Evolutionary conservation across 2,329 filamentous ascomycete genomes (phyloP).

Genomic region (Bipolaris bicolor): DNA sequence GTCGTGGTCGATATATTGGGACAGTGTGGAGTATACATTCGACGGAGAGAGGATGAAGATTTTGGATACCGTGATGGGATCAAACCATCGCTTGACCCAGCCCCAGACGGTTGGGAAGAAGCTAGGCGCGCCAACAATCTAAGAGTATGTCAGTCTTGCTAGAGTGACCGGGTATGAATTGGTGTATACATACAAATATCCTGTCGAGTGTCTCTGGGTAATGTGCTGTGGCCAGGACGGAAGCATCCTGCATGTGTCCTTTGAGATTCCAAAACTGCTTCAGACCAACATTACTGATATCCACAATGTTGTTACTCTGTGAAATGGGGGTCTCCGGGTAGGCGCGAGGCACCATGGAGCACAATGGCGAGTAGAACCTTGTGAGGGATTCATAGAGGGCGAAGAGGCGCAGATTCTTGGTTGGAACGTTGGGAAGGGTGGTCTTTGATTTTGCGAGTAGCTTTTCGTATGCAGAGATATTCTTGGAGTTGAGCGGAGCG

Average conservation of each 20-base stretch:
- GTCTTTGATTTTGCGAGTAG: slow-evolving; percentile 61
- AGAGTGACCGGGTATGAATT: neutral
- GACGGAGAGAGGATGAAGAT: slow-evolving; percentile 83
- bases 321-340: slow-evolving; percentile 84
- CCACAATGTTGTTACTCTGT: slow-evolving; percentile 92
- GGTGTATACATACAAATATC: slow-evolving; percentile 64
- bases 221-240: slow-evolving; percentile 85
- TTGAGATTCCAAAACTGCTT: slow-evolving; percentile 97
- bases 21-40: slow-evolving; percentile 78
- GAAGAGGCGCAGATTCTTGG: slow-evolving; percentile 83
- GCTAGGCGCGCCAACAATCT: slow-evolving; percentile 84
- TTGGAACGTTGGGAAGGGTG: slow-evolving; percentile 68
- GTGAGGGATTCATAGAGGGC: slow-evolving; percentile 93
- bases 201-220: slow-evolving; percentile 93
- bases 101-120: slow-evolving; percentile 95
- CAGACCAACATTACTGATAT: slow-evolving; percentile 84
- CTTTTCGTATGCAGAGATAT: slow-evolving; percentile 79
- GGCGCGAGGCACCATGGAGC: slow-evolving; percentile 76
- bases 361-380: slow-evolving; percentile 83
- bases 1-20: slow-evolving; percentile 77
- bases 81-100: slow-evolving; percentile 94
- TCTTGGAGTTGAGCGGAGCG: slow-evolving; percentile 79
- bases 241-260: slow-evolving; percentile 90
- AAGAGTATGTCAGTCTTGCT: slow-evolving; percentile 9
- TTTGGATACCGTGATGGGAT: slow-evolving; percentile 84